Percentiles rank a stretch among this genome's conserved stretches.
Evolutionary conservation across 2,329 filamentous ascomycete species (phyloP).

Genomic region (Aspergillus brunneoviolaceus): DNA sequence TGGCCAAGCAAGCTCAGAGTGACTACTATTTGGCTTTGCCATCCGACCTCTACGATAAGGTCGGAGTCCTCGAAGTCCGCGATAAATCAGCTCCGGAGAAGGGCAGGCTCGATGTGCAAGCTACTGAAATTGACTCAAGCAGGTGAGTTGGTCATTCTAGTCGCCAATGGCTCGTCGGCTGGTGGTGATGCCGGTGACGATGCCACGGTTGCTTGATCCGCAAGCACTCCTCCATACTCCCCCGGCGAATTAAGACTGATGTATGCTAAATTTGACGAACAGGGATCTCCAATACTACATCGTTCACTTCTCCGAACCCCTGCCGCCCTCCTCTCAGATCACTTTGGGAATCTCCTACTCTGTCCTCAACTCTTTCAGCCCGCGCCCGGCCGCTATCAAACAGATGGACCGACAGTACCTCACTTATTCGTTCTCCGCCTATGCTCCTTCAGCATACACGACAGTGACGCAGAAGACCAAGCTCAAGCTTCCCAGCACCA

Average conservation of each 20-base stretch:
- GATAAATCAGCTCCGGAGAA: conserved; percentile 78
- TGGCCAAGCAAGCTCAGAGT: conserved; percentile 72
- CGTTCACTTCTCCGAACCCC: conserved; percentile 72
- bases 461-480: conserved; percentile 97
- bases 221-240: not conserved
- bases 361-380: conserved; percentile 72
- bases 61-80: conserved; percentile 87
- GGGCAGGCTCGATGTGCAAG: conserved; percentile 67
- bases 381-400: conserved; percentile 77
- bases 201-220: conserved; percentile 15
- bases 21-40: conserved; percentile 93
- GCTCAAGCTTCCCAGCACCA: conserved; percentile 76
- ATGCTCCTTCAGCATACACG: conserved; percentile 76
- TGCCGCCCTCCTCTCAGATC: conserved; percentile 73
- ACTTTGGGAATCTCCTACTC: conserved; percentile 87
- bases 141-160: conserved; percentile 57
- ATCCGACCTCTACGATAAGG: conserved; percentile 67
- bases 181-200: conserved; percentile 11
- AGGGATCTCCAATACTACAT: conserved; percentile 80
- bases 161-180: conserved; percentile 36
- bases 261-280: conserved; percentile 18
- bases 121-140: conserved; percentile 60
- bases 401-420: conserved; percentile 88
- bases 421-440: conserved; percentile 80
- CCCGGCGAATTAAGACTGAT: not conserved